These are phyloP conservation scores for Fusarium zealandicum DNA, from an alignment of 2,329 filamentous ascomycete genomes.

Conservation along the genomic window DNA sequence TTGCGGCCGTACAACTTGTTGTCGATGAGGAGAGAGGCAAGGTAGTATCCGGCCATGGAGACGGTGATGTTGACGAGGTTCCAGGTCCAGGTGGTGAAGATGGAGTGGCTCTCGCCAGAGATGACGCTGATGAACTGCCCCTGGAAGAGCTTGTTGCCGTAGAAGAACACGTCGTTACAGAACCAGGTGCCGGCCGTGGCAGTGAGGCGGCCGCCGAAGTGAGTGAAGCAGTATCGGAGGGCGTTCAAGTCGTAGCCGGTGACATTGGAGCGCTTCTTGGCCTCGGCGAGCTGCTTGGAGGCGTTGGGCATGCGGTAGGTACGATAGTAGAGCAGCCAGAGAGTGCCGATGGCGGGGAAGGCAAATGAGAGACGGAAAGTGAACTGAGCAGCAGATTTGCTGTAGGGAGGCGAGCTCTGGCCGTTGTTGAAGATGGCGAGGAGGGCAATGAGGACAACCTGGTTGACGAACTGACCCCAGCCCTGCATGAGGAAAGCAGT, in stretches of 20 bases:
- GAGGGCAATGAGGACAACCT: constrained; percentile 84
- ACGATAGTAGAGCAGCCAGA: constrained; percentile 97
- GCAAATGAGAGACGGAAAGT: constrained; percentile 93
- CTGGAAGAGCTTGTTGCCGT: constrained; percentile 98
- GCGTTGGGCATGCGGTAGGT: constrained; percentile 92
- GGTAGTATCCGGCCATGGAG: constrained; percentile 86
- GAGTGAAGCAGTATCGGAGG: constrained; percentile 75
- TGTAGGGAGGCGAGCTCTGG: constrained; percentile 77
- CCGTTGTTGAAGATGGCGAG: constrained; percentile 89
- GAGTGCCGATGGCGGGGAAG: constrained; percentile 85
- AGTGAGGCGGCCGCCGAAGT: constrained; percentile 86
- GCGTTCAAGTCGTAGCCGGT: constrained; percentile 93
- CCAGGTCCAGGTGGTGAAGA: constrained; percentile 91
- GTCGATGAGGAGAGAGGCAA: constrained; percentile 87
- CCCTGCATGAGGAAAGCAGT: constrained; percentile 98
- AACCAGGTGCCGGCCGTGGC: constrained; percentile 93
- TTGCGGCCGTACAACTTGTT: constrained; percentile 97
- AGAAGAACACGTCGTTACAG: constrained; percentile 98
- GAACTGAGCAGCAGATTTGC: constrained; percentile 79
- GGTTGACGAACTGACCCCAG: constrained; percentile 96
- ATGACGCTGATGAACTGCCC: constrained; percentile 87
- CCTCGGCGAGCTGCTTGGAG: constrained; percentile 78
- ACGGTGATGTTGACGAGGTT: constrained; percentile 91
- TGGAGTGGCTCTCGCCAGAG: constrained; percentile 69
- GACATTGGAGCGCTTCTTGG: constrained; percentile 86